Evolutionary conservation across 202 grass and related monocot genomes (phyloP).

Genomic region (Schoenoplectus tabernaemontani): DNA sequence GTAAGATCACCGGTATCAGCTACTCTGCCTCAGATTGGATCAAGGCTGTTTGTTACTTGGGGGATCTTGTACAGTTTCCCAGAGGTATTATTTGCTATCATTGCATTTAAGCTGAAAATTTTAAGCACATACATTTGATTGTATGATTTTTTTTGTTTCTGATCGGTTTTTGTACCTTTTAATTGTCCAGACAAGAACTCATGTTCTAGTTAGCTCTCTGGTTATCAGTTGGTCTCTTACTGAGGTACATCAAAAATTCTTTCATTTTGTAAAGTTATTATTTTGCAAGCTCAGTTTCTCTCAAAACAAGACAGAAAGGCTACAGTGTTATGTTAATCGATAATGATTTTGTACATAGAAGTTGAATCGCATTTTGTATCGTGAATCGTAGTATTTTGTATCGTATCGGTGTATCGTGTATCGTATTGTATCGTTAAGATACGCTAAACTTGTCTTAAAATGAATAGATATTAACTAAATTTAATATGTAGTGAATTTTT

Average conservation of each 20-base stretch:
- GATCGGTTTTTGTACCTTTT: not conserved
- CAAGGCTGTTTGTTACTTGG: conserved; percentile 74
- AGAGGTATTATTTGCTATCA: conserved; percentile 36
- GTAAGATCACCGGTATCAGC: conserved; percentile 77
- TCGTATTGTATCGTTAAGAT: too few species aligned
- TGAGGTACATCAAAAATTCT: conserved; percentile 31
- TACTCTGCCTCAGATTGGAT: conserved; percentile 81
- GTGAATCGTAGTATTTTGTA: too few species aligned
- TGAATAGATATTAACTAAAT: too few species aligned
- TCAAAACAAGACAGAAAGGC: not conserved
- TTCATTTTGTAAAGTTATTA: not conserved
- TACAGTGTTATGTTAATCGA: not conserved
- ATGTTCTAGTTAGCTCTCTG: conserved; percentile 59
- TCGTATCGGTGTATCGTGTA: too few species aligned
- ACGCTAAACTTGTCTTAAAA: too few species aligned
- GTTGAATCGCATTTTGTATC: too few species aligned
- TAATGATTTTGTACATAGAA: too few species aligned
- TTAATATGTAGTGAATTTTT: too few species aligned
- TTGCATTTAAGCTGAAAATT: not conserved
- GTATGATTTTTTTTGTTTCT: conserved; percentile 8
- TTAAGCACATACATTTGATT: not conserved
- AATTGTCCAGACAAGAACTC: conserved; percentile 44
- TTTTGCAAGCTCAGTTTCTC: not conserved
- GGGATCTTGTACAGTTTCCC: conserved; percentile 83
- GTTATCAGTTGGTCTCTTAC: conserved; percentile 99